Conservation (phyloP, 1,284 basidiomycete genomes). For the Ustilago esculenta region DNA sequence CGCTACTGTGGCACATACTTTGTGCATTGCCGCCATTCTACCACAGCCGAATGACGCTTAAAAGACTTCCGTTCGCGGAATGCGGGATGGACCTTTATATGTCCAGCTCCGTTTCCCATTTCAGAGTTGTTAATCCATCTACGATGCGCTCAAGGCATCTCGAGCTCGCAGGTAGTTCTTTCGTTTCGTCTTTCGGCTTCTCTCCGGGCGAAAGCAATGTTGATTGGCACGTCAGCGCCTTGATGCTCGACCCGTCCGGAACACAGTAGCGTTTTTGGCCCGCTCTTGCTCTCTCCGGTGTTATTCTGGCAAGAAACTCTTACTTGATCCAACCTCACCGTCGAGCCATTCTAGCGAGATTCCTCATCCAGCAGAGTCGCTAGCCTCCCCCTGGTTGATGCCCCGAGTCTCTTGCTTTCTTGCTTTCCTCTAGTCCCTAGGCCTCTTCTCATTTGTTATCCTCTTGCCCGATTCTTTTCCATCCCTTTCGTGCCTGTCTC, state of each 20-base stretch:
- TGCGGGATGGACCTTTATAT: too few relatives aligned
- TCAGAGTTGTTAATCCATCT: too few relatives aligned
- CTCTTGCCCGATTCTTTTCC: background rate
- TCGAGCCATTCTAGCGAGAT: conserved; percentile 3
- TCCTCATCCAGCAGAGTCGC: background rate
- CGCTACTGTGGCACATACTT: conserved; percentile 18
- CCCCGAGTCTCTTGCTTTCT: conserved; percentile 3
- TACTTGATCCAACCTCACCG: background rate
- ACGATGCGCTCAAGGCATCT: too few relatives aligned
- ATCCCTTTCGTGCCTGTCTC: too few relatives aligned
- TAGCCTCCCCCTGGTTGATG: background rate
- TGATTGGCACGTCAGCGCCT: too few relatives aligned
- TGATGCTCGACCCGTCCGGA: background rate
- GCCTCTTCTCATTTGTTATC: background rate
- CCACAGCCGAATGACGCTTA: background rate
- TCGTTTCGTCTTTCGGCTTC: background rate
- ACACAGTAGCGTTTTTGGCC: conserved; percentile 19
- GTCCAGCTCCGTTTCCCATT: too few relatives aligned
- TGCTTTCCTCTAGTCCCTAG: background rate
- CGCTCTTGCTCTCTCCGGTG: conserved; percentile 16
- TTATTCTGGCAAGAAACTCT: background rate
- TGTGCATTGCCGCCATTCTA: conserved; percentile 4
- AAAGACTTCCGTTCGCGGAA: background rate
- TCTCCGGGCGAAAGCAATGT: background rate
- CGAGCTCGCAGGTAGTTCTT: background rate